Evolutionary conservation across 257 asterid genomes (phyloP), one percentile per base, ranked within the genome.

Genomic region (Nemophila menziesii): DNA sequence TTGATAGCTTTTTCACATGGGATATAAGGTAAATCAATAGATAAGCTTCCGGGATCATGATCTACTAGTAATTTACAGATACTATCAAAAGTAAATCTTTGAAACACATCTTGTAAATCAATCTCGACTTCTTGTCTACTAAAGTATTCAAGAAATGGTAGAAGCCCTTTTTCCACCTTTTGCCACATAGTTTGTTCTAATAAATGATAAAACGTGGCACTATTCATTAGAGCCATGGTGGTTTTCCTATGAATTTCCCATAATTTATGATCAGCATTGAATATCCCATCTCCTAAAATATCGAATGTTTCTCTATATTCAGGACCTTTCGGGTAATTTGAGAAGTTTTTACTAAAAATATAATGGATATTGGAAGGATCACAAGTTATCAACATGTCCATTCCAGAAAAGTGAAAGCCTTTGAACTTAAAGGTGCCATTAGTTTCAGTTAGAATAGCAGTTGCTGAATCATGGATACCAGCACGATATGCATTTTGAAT

Each of bases 21-120:
- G n/a, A n/a, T n/a, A n/a, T n/a, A n/a, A n/a, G n/a, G n/a, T n/a
- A n/a, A n/a, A n/a, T n/a, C n/a, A n/a, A n/a, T n/a, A n/a, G n/a
- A n/a, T n/a, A n/a, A n/a, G n/a, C n/a, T n/a, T n/a, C n/a, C n/a
- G n/a, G 79, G 80, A 42, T 73, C 82, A 57, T 55, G 44, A 22
- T 84, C 80, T 0, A 79, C 36, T 0, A 82, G 60, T 4, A 75
- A 64, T 11, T 57, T 55, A 16, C 82, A 79, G 2, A 69, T 64
- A 0, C 73, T 68, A 11, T 79, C 86, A 16, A 79, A 79, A 0
- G 78, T 67, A 38, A 79, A 76, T 22, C 82, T 33, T 54, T 76
- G 53, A 68, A 76, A 11, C n/a, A 79, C 59, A 14, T 79, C 86
- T 56, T 79, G 86, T 72, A 79, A 55, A 72, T 79, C 86, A 52